Percentiles rank a stretch among this genome's conserved stretches.
Conservation (phyloP, 2,329 filamentous ascomycete genomes). For the Didymellaceae sp. region DNA sequence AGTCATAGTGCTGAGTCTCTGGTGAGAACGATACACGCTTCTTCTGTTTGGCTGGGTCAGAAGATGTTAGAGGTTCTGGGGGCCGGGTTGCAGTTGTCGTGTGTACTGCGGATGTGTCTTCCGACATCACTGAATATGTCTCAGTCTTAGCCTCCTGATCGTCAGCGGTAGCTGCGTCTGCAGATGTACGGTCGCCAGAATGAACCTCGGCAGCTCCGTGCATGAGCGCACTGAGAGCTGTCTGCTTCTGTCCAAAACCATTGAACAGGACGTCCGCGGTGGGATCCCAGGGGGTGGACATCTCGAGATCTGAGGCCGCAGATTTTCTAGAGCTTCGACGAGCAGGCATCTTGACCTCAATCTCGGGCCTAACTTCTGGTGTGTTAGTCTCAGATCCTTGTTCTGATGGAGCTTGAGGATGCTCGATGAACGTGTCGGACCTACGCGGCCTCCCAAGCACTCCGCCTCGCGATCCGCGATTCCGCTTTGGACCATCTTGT, state of each 20-base stretch:
- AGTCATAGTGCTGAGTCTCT: neutral
- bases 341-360: constrained; percentile 13
- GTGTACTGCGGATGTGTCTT: neutral
- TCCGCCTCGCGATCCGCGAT: constrained; percentile 19
- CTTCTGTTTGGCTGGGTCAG: neutral
- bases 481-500: constrained; percentile 19
- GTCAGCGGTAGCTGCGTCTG: neutral
- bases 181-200: neutral
- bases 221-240: neutral
- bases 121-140: neutral
- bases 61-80: too few relatives aligned
- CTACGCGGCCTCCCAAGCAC: constrained; percentile 25
- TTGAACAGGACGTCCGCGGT: neutral
- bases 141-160: neutral
- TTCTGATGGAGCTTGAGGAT: neutral
- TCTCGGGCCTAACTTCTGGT: neutral
- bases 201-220: neutral
- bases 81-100: neutral
- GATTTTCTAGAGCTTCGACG: constrained; percentile 24
- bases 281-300: constrained; percentile 3
- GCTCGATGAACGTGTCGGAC: constrained; percentile 9
- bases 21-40: constrained; percentile 8
- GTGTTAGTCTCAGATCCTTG: neutral
- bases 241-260: neutral
- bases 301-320: constrained; percentile 2